Base-by-base conservation (phyloP, 345 rosid genomes). In the Heritiera fomes region DNA sequence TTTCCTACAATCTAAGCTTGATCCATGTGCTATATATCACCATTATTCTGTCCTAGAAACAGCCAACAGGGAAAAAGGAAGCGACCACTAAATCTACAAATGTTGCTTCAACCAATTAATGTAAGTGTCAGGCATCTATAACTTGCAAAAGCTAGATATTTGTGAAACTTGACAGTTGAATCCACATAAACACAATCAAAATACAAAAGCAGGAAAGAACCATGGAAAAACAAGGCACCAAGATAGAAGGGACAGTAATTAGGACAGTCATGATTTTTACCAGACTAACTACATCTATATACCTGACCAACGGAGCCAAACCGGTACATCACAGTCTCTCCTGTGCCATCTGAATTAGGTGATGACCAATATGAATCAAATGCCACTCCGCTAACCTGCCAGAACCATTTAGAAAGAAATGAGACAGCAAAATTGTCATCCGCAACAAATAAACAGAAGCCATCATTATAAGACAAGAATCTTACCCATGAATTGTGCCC, bases 301-400 rank as follows among this genome's bases (percentile, higher is more conserved):
- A 97, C 99, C 99, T 94, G 99, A 82, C 98, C 99, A 81, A 97
- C 99, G 64, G 99, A 97, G 43, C 99, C 99, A 82, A 97, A 94
- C 69, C 98, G 97, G 79, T 93, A 97, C 89, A 97, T 90, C 79
- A 97, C 86, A 53, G 89, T 88, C 86, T 97, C 98, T 70, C 86
- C 93, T 6, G 95, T 81, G 77, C 95, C 98, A 81, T 93, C 98
- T 7, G 98, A 84, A 84, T 87, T 91, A 66, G 97, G 98, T 28
- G 94, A 82, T 70, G 98, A 89, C 98, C 96, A 94, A 78, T 91
- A 88, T 34, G 98, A 90, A 93, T 97, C 99, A 86, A 97, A 97
- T 47, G 98, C 94, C 80, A 97, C 99, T 83, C 98, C 99, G 78
- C 99, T 97, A 43, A 97, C 99, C 99, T 97, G 96, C 80, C 82